Conservation (phyloP, 768 basidiomycete genomes). For the Suillus cothurnatus region DNA sequence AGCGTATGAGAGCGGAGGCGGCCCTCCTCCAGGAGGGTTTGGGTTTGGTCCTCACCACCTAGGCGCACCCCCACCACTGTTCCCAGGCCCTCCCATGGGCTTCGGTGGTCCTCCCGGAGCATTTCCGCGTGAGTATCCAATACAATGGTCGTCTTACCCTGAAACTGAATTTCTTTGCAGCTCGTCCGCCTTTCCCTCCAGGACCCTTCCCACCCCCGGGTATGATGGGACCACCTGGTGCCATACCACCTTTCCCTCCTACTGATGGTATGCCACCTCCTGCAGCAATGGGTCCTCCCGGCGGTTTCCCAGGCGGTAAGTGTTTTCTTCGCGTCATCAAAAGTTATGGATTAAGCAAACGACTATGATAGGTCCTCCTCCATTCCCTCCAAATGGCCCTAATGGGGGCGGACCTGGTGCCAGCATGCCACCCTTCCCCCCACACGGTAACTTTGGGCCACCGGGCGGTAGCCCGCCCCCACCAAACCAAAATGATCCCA, state of each 20-base stretch:
- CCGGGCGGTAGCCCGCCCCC: conserved; percentile 48
- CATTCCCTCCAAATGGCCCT: conserved; percentile 49
- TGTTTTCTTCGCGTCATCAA: conserved; percentile 10
- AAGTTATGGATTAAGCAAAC: conserved; percentile 8
- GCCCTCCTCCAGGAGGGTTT: conserved; percentile 86
- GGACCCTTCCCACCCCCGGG: conserved; percentile 50
- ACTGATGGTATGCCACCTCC: conserved; percentile 28
- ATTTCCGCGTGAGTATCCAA: conserved; percentile 19
- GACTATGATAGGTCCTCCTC: conserved; percentile 42
- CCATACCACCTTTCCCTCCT: conserved; percentile 77
- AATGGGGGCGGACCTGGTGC: conserved; percentile 33
- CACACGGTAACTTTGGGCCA: conserved; percentile 36
- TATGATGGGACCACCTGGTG: conserved; percentile 56
- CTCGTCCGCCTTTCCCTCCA: conserved; percentile 73
- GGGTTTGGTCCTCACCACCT: conserved; percentile 85
- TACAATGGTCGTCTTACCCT: neutral
- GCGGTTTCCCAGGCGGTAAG: conserved; percentile 52
- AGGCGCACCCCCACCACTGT: conserved; percentile 53
- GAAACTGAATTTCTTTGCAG: conserved; percentile 33
- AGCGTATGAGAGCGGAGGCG: conserved; percentile 84
- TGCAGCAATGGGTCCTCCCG: conserved; percentile 43
- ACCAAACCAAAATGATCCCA: conserved; percentile 33
- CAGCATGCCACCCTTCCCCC: conserved; percentile 32
- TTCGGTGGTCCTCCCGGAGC: conserved; percentile 51
- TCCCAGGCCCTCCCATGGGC: conserved; percentile 53